A percentile compares a stretch with the other conserved stretches of the same genome.
Conservation (phyloP, 1,139 yeast genomes). For the Arxiozyma slooffiae region DNA sequence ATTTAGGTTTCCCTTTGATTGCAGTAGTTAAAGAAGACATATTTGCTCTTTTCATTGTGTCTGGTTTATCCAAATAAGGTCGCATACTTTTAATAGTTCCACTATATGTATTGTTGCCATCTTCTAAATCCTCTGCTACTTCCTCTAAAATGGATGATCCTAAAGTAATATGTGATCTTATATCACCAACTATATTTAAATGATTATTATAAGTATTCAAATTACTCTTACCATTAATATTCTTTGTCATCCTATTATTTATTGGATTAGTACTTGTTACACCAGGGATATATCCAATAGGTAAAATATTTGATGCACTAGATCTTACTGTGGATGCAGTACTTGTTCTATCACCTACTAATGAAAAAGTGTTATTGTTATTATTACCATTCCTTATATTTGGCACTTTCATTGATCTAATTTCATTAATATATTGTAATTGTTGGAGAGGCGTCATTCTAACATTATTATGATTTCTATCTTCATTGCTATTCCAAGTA, state of each 20-base stretch:
- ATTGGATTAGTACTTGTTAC: constrained; percentile 48
- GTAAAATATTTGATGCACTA: constrained; percentile 77
- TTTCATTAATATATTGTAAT: constrained; percentile 4
- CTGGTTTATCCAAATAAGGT: neutral
- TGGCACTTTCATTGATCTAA: constrained; percentile 1
- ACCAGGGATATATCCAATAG: constrained; percentile 93
- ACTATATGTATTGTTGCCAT: neutral
- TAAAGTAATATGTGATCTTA: constrained; percentile 29
- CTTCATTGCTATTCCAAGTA: neutral
- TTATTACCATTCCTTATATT: neutral
- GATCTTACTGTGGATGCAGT: constrained; percentile 57
- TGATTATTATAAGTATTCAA: neutral
- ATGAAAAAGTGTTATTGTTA: neutral
- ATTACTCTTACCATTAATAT: neutral
- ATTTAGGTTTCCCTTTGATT: constrained; percentile 57
- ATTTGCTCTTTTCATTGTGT: neutral
- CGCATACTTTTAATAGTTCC: neutral
- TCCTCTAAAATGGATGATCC: constrained; percentile 30
- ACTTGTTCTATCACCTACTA: constrained; percentile 26
- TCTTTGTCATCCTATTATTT: neutral
- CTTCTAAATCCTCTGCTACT: constrained; percentile 17
- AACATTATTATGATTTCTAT: neutral
- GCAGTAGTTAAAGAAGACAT: constrained; percentile 41
- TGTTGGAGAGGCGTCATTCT: neutral
- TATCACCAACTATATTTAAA: constrained; percentile 17